Conservation (phyloP, 2,329 filamentous ascomycete species). For the Aschersonia sp. region DNA sequence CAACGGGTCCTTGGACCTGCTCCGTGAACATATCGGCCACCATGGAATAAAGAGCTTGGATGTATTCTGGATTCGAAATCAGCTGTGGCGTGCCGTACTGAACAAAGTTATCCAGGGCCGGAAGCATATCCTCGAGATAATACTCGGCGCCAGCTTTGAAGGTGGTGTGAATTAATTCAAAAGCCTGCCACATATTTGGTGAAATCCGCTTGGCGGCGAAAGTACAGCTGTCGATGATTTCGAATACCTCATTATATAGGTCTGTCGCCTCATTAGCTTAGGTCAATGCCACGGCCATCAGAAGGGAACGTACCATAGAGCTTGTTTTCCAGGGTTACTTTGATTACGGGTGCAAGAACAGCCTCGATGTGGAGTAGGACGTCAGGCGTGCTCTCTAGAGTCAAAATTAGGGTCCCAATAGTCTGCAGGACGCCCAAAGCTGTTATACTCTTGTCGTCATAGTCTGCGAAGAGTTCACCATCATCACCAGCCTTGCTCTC, state of each 20-base stretch:
- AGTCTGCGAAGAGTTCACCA: constrained; percentile 74
- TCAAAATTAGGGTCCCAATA: constrained; percentile 92
- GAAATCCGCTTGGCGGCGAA: constrained; percentile 95
- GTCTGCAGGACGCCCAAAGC: constrained; percentile 92
- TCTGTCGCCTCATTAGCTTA: constrained; percentile 30
- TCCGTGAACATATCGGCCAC: constrained; percentile 90
- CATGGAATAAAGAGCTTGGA: constrained; percentile 84
- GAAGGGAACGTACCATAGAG: constrained; percentile 53
- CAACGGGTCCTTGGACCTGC: constrained; percentile 81
- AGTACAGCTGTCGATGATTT: constrained; percentile 98
- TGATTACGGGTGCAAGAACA: constrained; percentile 93
- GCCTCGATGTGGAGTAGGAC: constrained; percentile 89
- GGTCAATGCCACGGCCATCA: background rate
- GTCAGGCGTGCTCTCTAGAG: constrained; percentile 90
- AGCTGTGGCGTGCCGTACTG: constrained; percentile 76
- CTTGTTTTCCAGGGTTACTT: constrained; percentile 92
- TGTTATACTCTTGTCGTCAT: constrained; percentile 98
- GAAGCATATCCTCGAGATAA: constrained; percentile 97
- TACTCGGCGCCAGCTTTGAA: constrained; percentile 96
- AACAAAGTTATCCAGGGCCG: constrained; percentile 94
- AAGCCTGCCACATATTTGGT: constrained; percentile 95
- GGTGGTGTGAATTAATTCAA: constrained; percentile 88
- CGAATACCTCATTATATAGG: constrained; percentile 94
- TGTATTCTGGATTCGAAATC: constrained; percentile 69
- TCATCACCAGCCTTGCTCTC: constrained; percentile 63